Evolutionary conservation across 768 basidiomycete species (phyloP), one percentile per base, ranked within the genome.

Genomic region (Boletus speciosus): DNA sequence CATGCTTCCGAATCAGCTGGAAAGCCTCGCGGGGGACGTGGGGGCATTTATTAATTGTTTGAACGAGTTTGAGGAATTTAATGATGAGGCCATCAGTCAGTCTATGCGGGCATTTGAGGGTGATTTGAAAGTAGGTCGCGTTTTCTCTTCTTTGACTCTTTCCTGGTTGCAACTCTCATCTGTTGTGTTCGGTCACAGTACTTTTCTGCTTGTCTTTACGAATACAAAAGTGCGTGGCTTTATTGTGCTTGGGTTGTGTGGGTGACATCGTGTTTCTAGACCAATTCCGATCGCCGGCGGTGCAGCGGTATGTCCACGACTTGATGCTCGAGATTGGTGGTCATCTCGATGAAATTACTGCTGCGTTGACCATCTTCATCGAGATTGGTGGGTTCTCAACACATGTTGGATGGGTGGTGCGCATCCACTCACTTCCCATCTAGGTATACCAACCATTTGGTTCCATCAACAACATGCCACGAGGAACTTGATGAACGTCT

Each of bases 31-130:
- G 3, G 59, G 62, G 25, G 81, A 82, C 47, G 72, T 82, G 7
- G 73, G 65, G 7, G 73, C 75, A 0, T 81, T 81, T 52, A 63
- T 82, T 10, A 72, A 71, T 21, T 78, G 74, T 53, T 60, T 81
- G 51, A 78, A 77, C 42, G 81, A 82, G 47, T 82, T 82, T 40
- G 78, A 81, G 5, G 81, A 81, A 55, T 82, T 80, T 19, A 76
- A 72, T 6, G 78, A 82, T 21, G 78, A 81, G 38, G 74, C 74
- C 1, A 72, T 81, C 16, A 78, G 76, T 57, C 68, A 74, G 23
- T 77, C 78, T 2, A 76, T 81, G 61, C 55, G 73, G 25, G 62
- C 72, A 3, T 76, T 82, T 8, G 76, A 81, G 47, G 73, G 72
- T 0, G 81, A 81, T 57, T 62, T 82, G 46, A 78, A 71, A 66